phyloP scores from a whole-genome alignment of 2,329 filamentous ascomycete genomes.

The Plenodomus lindquistii region DNA sequence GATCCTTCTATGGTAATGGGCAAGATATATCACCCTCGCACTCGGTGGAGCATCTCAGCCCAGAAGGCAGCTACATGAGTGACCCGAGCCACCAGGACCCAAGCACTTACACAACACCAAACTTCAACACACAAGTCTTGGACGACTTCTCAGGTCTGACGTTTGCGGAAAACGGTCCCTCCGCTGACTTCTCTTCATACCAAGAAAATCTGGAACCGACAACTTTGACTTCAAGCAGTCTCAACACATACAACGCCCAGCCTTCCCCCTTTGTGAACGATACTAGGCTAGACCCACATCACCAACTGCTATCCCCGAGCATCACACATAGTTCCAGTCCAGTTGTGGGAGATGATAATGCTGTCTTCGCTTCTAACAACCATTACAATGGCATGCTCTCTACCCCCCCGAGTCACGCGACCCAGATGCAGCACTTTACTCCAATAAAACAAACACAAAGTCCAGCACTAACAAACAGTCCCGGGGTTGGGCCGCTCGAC shows the following conservation, averaged over 20 bases:
- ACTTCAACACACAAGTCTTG: conserved; percentile 35
- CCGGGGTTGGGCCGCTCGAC: conserved; percentile 29
- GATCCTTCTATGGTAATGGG: conserved; percentile 31
- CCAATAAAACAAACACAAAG: conserved; percentile 43
- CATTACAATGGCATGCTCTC: conserved; percentile 28
- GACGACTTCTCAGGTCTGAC: conserved; percentile 35
- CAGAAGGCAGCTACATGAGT: conserved; percentile 39
- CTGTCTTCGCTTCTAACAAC: conserved; percentile 17
- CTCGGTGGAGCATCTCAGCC: conserved; percentile 45
- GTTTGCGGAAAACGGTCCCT: conserved; percentile 29
- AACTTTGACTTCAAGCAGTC: conserved; percentile 27
- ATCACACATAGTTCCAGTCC: conserved; percentile 44
- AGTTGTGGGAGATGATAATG: conserved; percentile 34
- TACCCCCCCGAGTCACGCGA: conserved; percentile 31
- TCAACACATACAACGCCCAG: conserved; percentile 39
- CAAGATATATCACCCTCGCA: conserved; percentile 43
- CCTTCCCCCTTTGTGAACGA: conserved; percentile 23
- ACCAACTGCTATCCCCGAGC: conserved; percentile 42
- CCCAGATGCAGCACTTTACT: conserved; percentile 27
- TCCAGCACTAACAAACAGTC: conserved; percentile 45
- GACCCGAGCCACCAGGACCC: conserved; percentile 38
- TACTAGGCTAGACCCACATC: conserved; percentile 27
- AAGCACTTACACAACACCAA: conserved; percentile 40
- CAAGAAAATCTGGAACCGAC: conserved; percentile 32
- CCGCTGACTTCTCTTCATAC: conserved; percentile 27